These are phyloP conservation scores for Chiua virens DNA, from an alignment of 768 basidiomycete genomes.

Conservation along the genomic window DNA sequence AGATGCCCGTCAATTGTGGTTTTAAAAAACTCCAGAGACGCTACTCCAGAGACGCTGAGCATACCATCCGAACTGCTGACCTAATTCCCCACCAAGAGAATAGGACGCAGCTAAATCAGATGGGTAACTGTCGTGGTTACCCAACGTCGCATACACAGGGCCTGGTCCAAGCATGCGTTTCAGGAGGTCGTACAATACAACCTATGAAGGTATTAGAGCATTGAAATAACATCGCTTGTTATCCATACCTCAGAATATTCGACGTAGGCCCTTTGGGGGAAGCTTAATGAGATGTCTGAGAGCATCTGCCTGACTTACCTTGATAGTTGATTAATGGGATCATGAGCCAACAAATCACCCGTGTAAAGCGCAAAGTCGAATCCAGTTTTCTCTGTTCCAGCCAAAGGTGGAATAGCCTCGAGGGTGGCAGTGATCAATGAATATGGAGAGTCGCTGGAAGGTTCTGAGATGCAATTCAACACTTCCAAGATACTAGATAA, in stretches of 20 bases:
- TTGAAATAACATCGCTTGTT: not conserved
- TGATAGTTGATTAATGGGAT: conserved; percentile 61
- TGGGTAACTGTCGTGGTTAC: conserved; percentile 74
- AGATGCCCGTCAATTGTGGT: not conserved
- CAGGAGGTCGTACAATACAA: conserved; percentile 65
- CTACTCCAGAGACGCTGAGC: conserved; percentile 14
- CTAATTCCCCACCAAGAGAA: conserved; percentile 52
- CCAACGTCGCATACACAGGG: conserved; percentile 73
- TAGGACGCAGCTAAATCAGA: conserved; percentile 60
- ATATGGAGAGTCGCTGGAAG: conserved; percentile 58
- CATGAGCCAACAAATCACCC: conserved; percentile 75
- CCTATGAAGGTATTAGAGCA: conserved; percentile 36
- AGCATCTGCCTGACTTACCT: conserved; percentile 39
- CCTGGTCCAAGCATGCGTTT: conserved; percentile 60
- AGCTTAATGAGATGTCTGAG: not conserved
- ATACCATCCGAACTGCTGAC: conserved; percentile 66
- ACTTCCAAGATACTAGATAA: not conserved
- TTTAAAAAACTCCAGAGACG: not conserved
- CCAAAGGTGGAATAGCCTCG: conserved; percentile 64
- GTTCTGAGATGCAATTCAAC: not conserved
- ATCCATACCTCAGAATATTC: conserved; percentile 58
- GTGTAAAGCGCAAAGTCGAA: conserved; percentile 71
- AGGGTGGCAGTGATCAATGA: conserved; percentile 60
- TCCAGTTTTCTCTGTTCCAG: conserved; percentile 57
- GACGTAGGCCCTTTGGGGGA: conserved; percentile 47